A percentile compares a stretch with the other conserved stretches of the same genome.
Conservation (phyloP, 2,329 filamentous ascomycete genomes). For the Fusarium euwallaceae region DNA sequence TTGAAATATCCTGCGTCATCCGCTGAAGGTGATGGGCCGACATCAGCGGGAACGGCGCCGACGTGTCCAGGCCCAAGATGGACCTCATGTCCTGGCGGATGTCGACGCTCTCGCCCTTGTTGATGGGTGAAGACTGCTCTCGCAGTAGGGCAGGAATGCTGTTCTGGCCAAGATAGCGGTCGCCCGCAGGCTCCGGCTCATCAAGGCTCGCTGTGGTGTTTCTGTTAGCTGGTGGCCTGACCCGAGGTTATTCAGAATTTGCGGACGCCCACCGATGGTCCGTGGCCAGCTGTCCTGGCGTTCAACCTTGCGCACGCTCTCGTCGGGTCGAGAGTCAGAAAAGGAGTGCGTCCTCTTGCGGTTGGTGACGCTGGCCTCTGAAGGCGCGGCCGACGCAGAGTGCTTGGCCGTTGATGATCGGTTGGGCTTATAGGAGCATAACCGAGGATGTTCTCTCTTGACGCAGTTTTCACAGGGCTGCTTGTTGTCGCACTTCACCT, state of each 20-base stretch:
- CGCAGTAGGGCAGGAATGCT: slow-evolving; percentile 75
- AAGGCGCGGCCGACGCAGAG: slow-evolving; percentile 45
- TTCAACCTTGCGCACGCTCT: slow-evolving; percentile 50
- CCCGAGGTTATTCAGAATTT: slow-evolving; percentile 9
- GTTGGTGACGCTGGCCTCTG: slow-evolving; percentile 41
- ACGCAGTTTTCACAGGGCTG: slow-evolving; percentile 77
- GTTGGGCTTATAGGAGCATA: slow-evolving; percentile 78
- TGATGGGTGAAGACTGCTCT: slow-evolving; percentile 69
- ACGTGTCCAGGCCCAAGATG: slow-evolving; percentile 74
- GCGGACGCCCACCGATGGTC: slow-evolving; percentile 53
- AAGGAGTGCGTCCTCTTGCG: slow-evolving; percentile 54
- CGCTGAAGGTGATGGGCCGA: slow-evolving; percentile 72
- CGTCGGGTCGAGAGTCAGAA: slow-evolving; percentile 48
- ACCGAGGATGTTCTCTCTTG: slow-evolving; percentile 73
- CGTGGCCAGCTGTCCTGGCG: slow-evolving; percentile 59
- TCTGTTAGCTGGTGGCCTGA: slow-evolving; percentile 40
- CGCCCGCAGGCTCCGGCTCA: slow-evolving; percentile 68
- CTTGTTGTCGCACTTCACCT: slow-evolving; percentile 78
- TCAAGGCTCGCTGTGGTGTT: slow-evolving; percentile 57
- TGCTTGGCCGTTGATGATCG: slow-evolving; percentile 56
- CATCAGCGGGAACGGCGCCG: slow-evolving; percentile 76
- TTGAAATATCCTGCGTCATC: slow-evolving; percentile 71
- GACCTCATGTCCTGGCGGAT: slow-evolving; percentile 76
- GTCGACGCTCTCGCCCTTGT: slow-evolving; percentile 65
- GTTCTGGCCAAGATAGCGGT: slow-evolving; percentile 75